Evolutionary conservation across 257 asterid species (phyloP).

Genomic region (Marsdenia floribunda): DNA sequence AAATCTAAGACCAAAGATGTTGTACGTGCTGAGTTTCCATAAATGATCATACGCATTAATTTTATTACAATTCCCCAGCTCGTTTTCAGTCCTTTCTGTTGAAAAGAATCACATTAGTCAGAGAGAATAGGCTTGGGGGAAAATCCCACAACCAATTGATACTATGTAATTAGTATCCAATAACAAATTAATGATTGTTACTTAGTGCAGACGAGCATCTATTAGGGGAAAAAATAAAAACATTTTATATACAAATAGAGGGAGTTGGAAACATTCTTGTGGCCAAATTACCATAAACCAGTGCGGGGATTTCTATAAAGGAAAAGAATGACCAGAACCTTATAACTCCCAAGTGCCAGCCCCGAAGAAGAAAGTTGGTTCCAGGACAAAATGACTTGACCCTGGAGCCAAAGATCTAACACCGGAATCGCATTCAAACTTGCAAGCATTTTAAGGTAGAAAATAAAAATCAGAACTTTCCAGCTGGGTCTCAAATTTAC

Average conservation of each 20-base stretch:
- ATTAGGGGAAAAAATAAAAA: too few species aligned
- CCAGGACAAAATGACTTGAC: background rate
- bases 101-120: background rate
- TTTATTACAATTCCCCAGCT: background rate
- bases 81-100: background rate
- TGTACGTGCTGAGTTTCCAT: background rate
- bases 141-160: background rate
- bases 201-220: too few species aligned
- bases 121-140: background rate
- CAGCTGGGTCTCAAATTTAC: too few species aligned
- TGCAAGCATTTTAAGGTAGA: too few species aligned
- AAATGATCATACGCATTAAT: background rate
- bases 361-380: background rate
- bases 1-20: background rate
- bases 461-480: too few species aligned
- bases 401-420: background rate
- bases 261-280: too few species aligned
- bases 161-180: too few species aligned
- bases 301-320: too few species aligned
- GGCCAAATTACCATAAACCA: too few species aligned
- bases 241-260: too few species aligned
- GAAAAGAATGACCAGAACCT: too few species aligned
- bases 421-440: background rate
- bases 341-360: background rate
- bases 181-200: too few species aligned